Evolutionary conservation across 1,284 basidiomycete genomes (phyloP), one percentile per base, ranked within the genome.

Genomic region (Chondrostereum purpureum): DNA sequence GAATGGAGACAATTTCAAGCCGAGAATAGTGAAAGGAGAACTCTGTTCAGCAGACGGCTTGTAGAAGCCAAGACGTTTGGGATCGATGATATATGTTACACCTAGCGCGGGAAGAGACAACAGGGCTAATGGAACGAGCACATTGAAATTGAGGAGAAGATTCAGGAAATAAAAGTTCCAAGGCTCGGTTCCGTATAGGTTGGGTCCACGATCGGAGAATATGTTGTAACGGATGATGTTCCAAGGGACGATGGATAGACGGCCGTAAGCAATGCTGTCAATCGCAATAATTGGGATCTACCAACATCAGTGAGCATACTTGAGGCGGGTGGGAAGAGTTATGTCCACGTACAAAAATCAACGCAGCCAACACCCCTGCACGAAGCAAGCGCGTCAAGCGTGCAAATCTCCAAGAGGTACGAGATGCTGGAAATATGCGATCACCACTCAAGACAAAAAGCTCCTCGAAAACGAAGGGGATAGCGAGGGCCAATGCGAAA

Each of bases 161-260:
- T 96, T 96, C 55, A 78, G 66, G 51, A 94, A 54, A 68, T 96
- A 96, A 65, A 82, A 96, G 47, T 78, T 69, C 70, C 79, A 77
- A 1, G 94, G 89, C 45, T 88, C 87, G n/a, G 87, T 92, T 39
- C 95, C 95, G 62, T 98, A 99, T 14, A 99, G 77, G 46, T 87
- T 78, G 10, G 96, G 92, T 1, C 92, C 89, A n/a, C 84, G 78
- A 46, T 77, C 73, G 18, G 79, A 66, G 63, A 99, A 89, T 52
- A 99, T 75, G 65, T 99, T 99, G 75, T 99, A 99, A 43, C 73
- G 70, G 58, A 99, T 63, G 51, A 98, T 95, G 65, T 99, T 97
- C 81, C 92, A 89, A 1, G 94, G 88, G 1, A 91, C 89, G 47
- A 97, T 66, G 1, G 78, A 73, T 33, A 82, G 66, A 49, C 77